Base-by-base conservation (phyloP, 805 yeast genomes). In the Saccharomycopsis fibuligera region DNA sequence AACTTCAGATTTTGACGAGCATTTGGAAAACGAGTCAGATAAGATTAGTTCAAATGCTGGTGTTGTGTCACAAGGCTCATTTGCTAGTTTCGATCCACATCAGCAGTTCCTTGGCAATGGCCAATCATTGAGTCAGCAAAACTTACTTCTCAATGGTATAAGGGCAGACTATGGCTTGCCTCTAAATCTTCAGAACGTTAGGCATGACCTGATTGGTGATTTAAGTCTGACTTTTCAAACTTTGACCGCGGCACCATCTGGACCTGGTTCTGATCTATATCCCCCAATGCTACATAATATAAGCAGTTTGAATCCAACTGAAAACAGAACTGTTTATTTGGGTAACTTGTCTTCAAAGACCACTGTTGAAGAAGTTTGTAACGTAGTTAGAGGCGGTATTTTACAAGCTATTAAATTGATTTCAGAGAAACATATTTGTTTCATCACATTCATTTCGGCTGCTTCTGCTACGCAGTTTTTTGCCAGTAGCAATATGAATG, bases 341-440 rank as follows among this genome's bases (percentile, higher is more conserved):
- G 86, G 86, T 4, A 81, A 80, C 55, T 67, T 85, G 43, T 83
- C 81, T 53, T 76, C 81, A 6, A 70, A 74, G 44, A 78, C 88
- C 1, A 75, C 80, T 4, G 73, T 76, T 1, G 91, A 83, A 60
- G 90, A 85, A 57, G 74, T 85, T 41, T 85, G 90, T 57, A 85
- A 85, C 59, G 78, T 76, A 40, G 81, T 84, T 25, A 72, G 90
- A 57, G 91, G 91, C 37, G 95, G 95, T n/a, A 65, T 79, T 17
- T 68, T 85, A 37, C 89, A 85, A 59, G 62, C 67, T 8, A 71
- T 85, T 41, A 79, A 74, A 51, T 64, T 67, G 48, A 66, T 76
- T 46, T 73, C 74, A 3, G 75, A 73, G 3, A 78, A 74, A 57
- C 74, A 70, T 44, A 74, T 79, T 44, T 83, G 90, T 58, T 85